Conservation (phyloP, 208 protist species). For the Lotmaria passim region DNA sequence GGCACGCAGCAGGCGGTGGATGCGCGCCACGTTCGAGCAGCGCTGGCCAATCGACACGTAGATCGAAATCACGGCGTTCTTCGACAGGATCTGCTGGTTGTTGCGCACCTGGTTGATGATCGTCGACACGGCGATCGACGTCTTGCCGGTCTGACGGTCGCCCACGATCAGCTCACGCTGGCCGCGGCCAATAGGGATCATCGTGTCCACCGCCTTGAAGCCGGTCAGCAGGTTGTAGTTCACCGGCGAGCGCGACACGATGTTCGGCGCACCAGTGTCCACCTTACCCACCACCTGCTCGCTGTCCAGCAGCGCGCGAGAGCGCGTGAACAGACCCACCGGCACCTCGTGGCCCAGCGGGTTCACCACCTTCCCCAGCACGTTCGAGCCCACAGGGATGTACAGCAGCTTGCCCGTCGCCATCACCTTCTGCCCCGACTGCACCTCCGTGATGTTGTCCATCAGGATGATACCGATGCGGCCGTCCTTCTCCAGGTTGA, state of each 20-base stretch:
- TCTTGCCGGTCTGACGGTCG: constrained; percentile 95
- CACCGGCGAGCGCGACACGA: constrained; percentile 91
- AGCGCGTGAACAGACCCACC: constrained; percentile 66
- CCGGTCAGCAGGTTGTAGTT: constrained; percentile 94
- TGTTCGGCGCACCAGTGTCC: constrained; percentile 92
- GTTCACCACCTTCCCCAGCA: constrained; percentile 90
- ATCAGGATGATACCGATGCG: constrained; percentile 88
- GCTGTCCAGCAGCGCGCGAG: constrained; percentile 47
- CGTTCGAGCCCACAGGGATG: constrained; percentile 80
- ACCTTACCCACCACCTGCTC: constrained; percentile 80
- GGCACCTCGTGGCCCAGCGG: constrained; percentile 84
- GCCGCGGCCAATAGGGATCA: constrained; percentile 94
- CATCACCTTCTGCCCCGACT: constrained; percentile 90
- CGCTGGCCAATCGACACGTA: constrained; percentile 95
- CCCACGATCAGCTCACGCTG: constrained; percentile 95
- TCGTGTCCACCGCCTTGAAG: constrained; percentile 93
- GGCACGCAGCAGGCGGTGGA: constrained; percentile 77
- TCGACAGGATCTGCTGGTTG: constrained; percentile 88
- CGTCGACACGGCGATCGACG: constrained; percentile 92
- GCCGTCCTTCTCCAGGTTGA: constrained; percentile 89
- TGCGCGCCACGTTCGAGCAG: constrained; percentile 93
- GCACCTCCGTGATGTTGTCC: constrained; percentile 88
- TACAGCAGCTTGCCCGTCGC: constrained; percentile 85
- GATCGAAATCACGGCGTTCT: constrained; percentile 93
- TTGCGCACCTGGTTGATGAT: constrained; percentile 94